Conservation (phyloP, 2,329 filamentous ascomycete species). For the Colletotrichum falcatum region DNA sequence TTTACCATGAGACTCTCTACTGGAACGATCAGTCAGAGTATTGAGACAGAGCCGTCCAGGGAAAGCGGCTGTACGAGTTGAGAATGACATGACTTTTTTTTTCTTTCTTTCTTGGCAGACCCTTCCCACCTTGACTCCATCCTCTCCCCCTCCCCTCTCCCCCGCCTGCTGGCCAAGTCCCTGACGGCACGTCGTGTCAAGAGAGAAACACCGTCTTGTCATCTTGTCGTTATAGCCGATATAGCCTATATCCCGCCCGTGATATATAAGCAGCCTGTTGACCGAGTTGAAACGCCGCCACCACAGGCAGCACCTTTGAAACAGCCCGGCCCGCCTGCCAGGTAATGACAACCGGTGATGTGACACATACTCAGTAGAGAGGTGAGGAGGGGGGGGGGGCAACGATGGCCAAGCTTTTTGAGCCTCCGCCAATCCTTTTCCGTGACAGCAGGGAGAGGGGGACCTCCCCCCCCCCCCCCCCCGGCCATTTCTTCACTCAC, state of each 20-base stretch:
- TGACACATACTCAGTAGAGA: slow-evolving; percentile 1
- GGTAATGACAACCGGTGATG: slow-evolving; percentile 16
- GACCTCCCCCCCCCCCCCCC: neutral
- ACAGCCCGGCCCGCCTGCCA: slow-evolving; percentile 32
- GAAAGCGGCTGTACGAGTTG: slow-evolving; percentile 9
- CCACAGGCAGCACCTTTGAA: slow-evolving; percentile 24
- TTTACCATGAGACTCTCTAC: slow-evolving; percentile 61
- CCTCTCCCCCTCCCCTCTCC: too few relatives aligned
- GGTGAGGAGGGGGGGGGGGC: neutral
- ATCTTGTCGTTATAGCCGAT: slow-evolving; percentile 13
- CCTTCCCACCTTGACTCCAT: too few relatives aligned
- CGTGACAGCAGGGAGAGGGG: slow-evolving; percentile 18
- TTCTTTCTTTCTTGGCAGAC: too few relatives aligned
- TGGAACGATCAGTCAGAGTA: slow-evolving; percentile 64
- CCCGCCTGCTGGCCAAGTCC: neutral
- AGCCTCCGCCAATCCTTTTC: slow-evolving; percentile 33
- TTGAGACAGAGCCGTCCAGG: slow-evolving; percentile 44
- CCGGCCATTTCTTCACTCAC: neutral
- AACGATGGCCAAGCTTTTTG: slow-evolving; percentile 30
- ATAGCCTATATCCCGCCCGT: slow-evolving; percentile 24
- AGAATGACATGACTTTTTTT: slow-evolving; percentile 4
- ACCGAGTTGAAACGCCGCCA: slow-evolving; percentile 34
- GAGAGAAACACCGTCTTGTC: slow-evolving; percentile 29
- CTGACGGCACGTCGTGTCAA: slow-evolving; percentile 22
- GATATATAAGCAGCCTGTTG: slow-evolving; percentile 20